These are phyloP conservation scores for Quercus phellos DNA, from an alignment of 331 rosid genomes.

Conservation along the genomic window DNA sequence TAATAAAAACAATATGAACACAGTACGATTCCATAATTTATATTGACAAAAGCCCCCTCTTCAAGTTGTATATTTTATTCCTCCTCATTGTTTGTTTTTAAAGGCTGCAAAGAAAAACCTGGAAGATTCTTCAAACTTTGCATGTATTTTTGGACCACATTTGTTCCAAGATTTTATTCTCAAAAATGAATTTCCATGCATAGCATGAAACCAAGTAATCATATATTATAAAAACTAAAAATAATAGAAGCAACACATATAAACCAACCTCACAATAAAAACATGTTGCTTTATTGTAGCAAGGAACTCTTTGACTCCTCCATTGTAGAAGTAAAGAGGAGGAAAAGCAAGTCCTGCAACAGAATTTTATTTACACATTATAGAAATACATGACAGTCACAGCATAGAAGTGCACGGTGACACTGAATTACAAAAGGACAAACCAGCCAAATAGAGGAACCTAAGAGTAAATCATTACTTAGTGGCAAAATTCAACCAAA, in stretches of 20 bases:
- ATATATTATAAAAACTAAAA: neutral
- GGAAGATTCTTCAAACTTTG: neutral
- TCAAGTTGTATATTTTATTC: neutral
- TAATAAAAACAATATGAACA: neutral
- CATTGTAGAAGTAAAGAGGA: conserved; percentile 86
- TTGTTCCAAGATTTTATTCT: neutral
- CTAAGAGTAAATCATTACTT: neutral
- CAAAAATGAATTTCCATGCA: neutral
- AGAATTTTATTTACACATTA: conserved; percentile 15
- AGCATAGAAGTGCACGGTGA: neutral
- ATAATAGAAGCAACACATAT: neutral
- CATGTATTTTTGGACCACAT: neutral
- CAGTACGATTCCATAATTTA: neutral
- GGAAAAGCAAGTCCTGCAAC: conserved; percentile 88
- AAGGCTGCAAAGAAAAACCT: neutral
- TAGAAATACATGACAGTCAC: neutral
- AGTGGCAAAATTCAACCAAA: neutral
- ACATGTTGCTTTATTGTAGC: conserved; percentile 85
- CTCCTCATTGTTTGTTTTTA: neutral
- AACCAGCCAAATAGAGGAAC: neutral
- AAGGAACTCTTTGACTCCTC: conserved; percentile 97
- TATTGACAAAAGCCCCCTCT: neutral
- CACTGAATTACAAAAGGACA: neutral
- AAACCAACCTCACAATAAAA: conserved; percentile 77
- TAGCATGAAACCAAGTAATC: neutral